Percentiles rank a stretch among this genome's conserved stretches.
These are phyloP conservation scores for Soucietia sequanensis DNA, from an alignment of 805 yeast genomes.

Conservation along the genomic window DNA sequence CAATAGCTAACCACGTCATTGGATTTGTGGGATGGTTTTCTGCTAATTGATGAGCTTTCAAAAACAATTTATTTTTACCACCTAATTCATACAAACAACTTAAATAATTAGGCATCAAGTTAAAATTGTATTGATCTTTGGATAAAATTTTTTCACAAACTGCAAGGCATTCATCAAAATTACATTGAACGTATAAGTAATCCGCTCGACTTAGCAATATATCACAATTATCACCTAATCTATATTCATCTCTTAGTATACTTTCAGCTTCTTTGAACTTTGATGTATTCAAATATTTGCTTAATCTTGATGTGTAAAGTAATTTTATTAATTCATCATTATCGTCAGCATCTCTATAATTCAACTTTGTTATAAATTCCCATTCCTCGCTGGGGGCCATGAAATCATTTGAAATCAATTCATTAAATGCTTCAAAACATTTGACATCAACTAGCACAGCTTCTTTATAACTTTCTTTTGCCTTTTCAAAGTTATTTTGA, in stretches of 20 bases:
- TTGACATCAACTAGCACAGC: constrained; percentile 86
- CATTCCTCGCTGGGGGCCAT: constrained; percentile 85
- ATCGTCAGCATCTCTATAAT: constrained; percentile 72
- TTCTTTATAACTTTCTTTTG: constrained; percentile 82
- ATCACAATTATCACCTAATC: constrained; percentile 67
- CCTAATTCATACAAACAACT: constrained; percentile 85
- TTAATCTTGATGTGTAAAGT: constrained; percentile 71
- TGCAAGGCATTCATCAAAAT: constrained; percentile 70
- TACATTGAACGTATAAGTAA: constrained; percentile 68
- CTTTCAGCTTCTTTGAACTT: constrained; percentile 64
- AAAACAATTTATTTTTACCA: constrained; percentile 74
- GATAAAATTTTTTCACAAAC: constrained; percentile 62
- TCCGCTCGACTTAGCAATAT: constrained; percentile 69
- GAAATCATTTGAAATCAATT: constrained; percentile 66
- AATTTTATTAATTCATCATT: constrained; percentile 78
- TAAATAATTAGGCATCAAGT: constrained; percentile 72
- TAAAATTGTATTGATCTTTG: constrained; percentile 69
- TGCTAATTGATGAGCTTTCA: constrained; percentile 80
- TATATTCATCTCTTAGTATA: constrained; percentile 68
- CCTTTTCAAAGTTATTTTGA: constrained; percentile 80
- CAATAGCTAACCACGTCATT: constrained; percentile 90
- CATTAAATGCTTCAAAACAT: constrained; percentile 90
- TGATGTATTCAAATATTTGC: constrained; percentile 64
- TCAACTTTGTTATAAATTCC: constrained; percentile 64
- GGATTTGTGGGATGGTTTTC: constrained; percentile 79